Evolutionary conservation across 495 filamentous ascomycete genomes (phyloP), one percentile per base, ranked within the genome.

Genomic region (Aspergillus saccharolyticus): DNA sequence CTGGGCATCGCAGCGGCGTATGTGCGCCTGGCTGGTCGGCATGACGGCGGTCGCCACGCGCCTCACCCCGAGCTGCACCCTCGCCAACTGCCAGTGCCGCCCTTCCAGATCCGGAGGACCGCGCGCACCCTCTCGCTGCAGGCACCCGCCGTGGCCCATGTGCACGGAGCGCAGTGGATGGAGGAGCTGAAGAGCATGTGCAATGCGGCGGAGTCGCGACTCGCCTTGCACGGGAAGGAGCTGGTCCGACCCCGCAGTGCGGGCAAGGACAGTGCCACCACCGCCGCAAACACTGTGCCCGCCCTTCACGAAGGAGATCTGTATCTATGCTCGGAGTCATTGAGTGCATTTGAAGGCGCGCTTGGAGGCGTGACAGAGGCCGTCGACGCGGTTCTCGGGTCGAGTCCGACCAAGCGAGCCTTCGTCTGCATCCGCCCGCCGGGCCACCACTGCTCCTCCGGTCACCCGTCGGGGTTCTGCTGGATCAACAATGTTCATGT

Each of bases 401-500:
- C 84, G 5, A 57, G 62, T 16, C 60, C 70, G 0, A 72, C 73
- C 12, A 83, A 81, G 52, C 85, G 88, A 42, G 89, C 90, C 2
- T 98, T 93, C 72, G 89, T 95, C 60, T 87, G 77, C 22, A 84
- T 93, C 57, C 83, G 91, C 16, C 91, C 91, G 22, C 91, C 91
- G 1, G 94, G 94, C 8, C 94, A 98, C 63, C 94, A 98, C 67
- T 98, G 94, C 71, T 94, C 92, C 4, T 84, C 90, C 3, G 80
- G 83, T 42, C 83, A 86, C 56, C 94, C 94, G 0, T 96, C 91
- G 1, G 94, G 94, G 1, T 98, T 98, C 70, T 98, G 94, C 73
- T 98, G 94, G 94, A 70, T 98, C 54, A 98, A 98, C 70, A 98
- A 98, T 67, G 90, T 97, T 7, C 93, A 97, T 66, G 90, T 97